These are phyloP conservation scores for Hibiscus tridactylites DNA, from an alignment of 345 rosid species.

Conservation along the genomic window DNA sequence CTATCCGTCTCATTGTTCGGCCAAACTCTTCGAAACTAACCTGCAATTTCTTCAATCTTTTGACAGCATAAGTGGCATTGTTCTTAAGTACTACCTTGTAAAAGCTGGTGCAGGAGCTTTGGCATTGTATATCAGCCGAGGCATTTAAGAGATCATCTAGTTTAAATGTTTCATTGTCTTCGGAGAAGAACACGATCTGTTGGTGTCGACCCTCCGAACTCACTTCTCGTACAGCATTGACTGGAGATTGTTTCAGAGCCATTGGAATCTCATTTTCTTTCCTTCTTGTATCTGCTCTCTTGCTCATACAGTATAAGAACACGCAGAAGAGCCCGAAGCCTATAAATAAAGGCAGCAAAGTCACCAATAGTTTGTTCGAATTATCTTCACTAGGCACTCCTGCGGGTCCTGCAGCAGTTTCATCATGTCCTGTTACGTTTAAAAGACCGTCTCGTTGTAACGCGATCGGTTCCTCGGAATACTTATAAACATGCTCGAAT, in stretches of 20 bases:
- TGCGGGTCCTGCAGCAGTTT: too few relatives aligned
- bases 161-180: constrained; percentile 36
- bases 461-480: too few relatives aligned
- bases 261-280: constrained; percentile 24
- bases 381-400: too few relatives aligned
- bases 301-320: constrained; percentile 18
- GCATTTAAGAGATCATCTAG: constrained; percentile 54
- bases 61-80: constrained; percentile 37
- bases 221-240: constrained; percentile 1
- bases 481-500: too few relatives aligned
- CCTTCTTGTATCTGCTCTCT: constrained; percentile 9
- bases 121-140: constrained; percentile 42
- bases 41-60: constrained; percentile 44
- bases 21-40: constrained; percentile 34
- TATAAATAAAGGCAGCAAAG: constrained; percentile 11
- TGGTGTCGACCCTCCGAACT: constrained; percentile 16
- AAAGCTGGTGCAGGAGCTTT: constrained; percentile 38
- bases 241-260: constrained; percentile 11
- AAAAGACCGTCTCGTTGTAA: too few relatives aligned
- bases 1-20: constrained; percentile 27
- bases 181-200: constrained; percentile 43
- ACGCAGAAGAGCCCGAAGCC: constrained; percentile 15
- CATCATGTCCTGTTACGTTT: too few relatives aligned
- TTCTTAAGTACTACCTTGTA: constrained; percentile 41
- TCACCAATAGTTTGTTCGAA: background rate